Evolutionary conservation across 768 basidiomycete species (phyloP), one percentile per base, ranked within the genome.

Genomic region (Russula lepida): DNA sequence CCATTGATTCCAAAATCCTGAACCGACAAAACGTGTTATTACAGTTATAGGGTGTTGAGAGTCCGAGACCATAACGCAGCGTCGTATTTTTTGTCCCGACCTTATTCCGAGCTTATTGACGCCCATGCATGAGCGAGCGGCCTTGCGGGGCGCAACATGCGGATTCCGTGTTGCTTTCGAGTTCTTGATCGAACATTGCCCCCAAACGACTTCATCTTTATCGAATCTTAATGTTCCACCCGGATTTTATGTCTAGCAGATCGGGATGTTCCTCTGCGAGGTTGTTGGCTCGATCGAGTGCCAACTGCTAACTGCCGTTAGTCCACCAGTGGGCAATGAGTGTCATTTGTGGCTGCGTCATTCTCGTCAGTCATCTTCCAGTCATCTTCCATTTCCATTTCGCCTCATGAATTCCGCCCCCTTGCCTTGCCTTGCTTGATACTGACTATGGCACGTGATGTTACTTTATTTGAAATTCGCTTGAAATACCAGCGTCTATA

Each of bases 351-450:
- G 17, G 15, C 28, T 15, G 21, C 52, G 6, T 23, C 43, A 59
- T n/a, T 52, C 15, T 32, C 58, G 51, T 59, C 46, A 59, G n/a
- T n/a, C n/a, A n/a, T n/a, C n/a, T n/a, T n/a, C n/a, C n/a, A n/a
- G n/a, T n/a, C n/a, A n/a, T n/a, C n/a, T n/a, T n/a, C n/a, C n/a
- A n/a, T n/a, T n/a, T n/a, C n/a, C n/a, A n/a, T n/a, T n/a, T n/a
- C n/a, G n/a, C 56, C 62, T 63, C 62, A 32, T 32, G 56, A 32
- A 54, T 37, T 41, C 62, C 21, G 46, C 46, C 47, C 62, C 44
- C 21, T 51, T 28, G 46, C 62, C 62, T 58, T 46, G 25, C 62
- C 25, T 43, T 49, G 46, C 25, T 43, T 49, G 46, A 54, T 54
- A 9, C 30, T 15, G 30, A 23, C 30, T 44, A 21, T 5, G n/a